Evolutionary conservation across 2,329 filamentous ascomycete species (phyloP).

Genomic region (Talaromyces sp.): DNA sequence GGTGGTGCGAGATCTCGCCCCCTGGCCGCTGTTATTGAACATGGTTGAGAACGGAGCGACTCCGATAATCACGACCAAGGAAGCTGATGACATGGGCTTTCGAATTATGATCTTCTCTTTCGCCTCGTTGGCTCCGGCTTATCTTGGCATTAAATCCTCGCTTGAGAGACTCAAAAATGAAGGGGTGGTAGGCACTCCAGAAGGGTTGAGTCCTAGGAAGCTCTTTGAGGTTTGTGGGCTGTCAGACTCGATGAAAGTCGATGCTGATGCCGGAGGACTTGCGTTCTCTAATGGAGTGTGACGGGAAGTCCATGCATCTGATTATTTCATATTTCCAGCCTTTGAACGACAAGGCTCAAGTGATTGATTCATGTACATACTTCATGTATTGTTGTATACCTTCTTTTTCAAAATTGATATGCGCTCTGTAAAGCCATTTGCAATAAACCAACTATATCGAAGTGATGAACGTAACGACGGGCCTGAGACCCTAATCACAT

Average conservation of each 20-base stretch:
- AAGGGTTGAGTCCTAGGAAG: slow-evolving; percentile 35
- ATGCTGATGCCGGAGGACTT: slow-evolving; percentile 34
- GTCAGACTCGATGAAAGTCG: slow-evolving; percentile 40
- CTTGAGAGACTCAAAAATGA: slow-evolving; percentile 35
- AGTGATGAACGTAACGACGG: background rate
- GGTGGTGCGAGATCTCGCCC: slow-evolving; percentile 35
- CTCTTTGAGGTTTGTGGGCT: slow-evolving; percentile 44
- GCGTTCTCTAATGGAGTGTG: background rate
- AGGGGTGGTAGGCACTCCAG: slow-evolving; percentile 25
- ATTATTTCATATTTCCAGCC: background rate
- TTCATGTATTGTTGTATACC: background rate
- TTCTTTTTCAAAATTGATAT: background rate
- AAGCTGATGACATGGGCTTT: slow-evolving; percentile 42
- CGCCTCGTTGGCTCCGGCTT: slow-evolving; percentile 38
- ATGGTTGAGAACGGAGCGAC: slow-evolving; percentile 45
- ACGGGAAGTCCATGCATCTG: background rate
- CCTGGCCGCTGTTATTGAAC: slow-evolving; percentile 43
- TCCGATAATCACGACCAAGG: slow-evolving; percentile 37
- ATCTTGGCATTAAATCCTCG: slow-evolving; percentile 34
- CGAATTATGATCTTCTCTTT: slow-evolving; percentile 44
- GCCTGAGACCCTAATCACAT: background rate
- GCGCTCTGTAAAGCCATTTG: background rate
- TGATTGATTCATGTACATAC: background rate
- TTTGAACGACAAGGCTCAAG: no score
- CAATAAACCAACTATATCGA: background rate